Percentiles rank a stretch among this genome's conserved stretches.
These are phyloP conservation scores for Apostasia shenzhenica DNA, from an alignment of 106 monocot genomes.

Conservation along the genomic window DNA sequence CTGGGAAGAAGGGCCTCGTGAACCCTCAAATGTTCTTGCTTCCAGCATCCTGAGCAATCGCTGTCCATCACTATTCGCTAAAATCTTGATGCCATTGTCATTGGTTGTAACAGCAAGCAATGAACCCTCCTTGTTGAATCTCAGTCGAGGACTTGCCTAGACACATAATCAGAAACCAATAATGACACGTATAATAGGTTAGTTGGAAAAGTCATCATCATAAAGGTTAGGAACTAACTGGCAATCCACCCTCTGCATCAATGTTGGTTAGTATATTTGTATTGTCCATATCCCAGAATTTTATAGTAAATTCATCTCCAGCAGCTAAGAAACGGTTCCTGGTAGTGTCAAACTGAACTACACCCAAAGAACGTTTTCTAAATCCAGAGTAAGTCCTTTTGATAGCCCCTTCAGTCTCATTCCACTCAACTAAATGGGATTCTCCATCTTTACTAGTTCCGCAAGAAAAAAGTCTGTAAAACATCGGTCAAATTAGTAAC, in stretches of 20 bases:
- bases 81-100: slow-evolving; percentile 93
- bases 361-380: slow-evolving; percentile 32
- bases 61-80: slow-evolving; percentile 94
- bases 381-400: slow-evolving; percentile 35
- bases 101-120: slow-evolving; percentile 88
- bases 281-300: slow-evolving; percentile 46
- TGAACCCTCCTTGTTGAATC: slow-evolving; percentile 97
- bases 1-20: slow-evolving; percentile 63
- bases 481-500: background rate
- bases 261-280: slow-evolving; percentile 20
- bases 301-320: slow-evolving; percentile 39
- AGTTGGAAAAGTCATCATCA: background rate
- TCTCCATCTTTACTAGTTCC: slow-evolving; percentile 40
- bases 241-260: slow-evolving; percentile 31
- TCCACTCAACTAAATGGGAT: slow-evolving; percentile 46
- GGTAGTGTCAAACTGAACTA: slow-evolving; percentile 32
- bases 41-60: slow-evolving; percentile 85
- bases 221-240: slow-evolving; percentile 14
- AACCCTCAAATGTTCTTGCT: slow-evolving; percentile 78
- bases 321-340: slow-evolving; percentile 44
- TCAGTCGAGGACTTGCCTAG: slow-evolving; percentile 84
- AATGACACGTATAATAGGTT: background rate
- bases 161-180: slow-evolving; percentile 5
- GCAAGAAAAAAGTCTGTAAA: slow-evolving; percentile 26
- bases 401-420: slow-evolving; percentile 40